Evolutionary conservation across 176 grass and related monocot species (phyloP).

Genomic region (Pontederia crassipes): DNA sequence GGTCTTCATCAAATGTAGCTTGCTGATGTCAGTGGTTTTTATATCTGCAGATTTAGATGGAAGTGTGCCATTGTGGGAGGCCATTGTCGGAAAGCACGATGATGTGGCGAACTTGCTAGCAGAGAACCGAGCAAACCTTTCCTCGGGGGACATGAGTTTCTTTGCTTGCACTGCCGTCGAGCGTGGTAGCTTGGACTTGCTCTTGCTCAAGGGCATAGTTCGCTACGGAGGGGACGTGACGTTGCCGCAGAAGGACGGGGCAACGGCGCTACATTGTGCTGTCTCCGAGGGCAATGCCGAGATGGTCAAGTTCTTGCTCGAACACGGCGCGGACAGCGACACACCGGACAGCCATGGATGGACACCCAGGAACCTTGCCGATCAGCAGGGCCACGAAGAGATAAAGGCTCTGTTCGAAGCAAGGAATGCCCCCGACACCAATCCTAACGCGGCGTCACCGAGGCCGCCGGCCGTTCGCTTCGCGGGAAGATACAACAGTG

Average conservation of each 20-base stretch:
- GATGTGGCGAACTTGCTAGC: conserved; percentile 37
- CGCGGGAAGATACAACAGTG: conserved; percentile 50
- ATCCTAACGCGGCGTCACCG: background rate
- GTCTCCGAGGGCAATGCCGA: conserved; percentile 60
- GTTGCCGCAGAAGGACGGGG: conserved; percentile 38
- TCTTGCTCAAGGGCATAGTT: conserved; percentile 50
- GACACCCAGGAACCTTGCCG: conserved; percentile 51
- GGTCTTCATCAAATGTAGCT: background rate
- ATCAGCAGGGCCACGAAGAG: conserved; percentile 63
- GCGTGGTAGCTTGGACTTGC: conserved; percentile 41
- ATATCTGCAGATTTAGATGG: conserved; percentile 45
- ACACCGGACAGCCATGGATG: conserved; percentile 37
- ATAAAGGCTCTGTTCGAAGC: conserved; percentile 50
- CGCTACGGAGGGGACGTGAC: conserved; percentile 32
- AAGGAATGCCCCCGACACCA: background rate
- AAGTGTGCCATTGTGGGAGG: conserved; percentile 78
- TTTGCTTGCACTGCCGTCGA: conserved; percentile 49
- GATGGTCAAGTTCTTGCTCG: conserved; percentile 51
- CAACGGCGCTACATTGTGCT: conserved; percentile 50
- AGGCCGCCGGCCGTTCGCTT: conserved; percentile 4
- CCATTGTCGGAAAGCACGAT: conserved; percentile 44
- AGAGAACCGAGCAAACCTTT: conserved; percentile 46
- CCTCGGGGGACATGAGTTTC: conserved; percentile 37
- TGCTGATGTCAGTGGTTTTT: background rate
- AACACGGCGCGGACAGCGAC: conserved; percentile 47